These are phyloP conservation scores for Gaultheria prostrata DNA, from an alignment of 148 eudicot species.

Conservation along the genomic window DNA sequence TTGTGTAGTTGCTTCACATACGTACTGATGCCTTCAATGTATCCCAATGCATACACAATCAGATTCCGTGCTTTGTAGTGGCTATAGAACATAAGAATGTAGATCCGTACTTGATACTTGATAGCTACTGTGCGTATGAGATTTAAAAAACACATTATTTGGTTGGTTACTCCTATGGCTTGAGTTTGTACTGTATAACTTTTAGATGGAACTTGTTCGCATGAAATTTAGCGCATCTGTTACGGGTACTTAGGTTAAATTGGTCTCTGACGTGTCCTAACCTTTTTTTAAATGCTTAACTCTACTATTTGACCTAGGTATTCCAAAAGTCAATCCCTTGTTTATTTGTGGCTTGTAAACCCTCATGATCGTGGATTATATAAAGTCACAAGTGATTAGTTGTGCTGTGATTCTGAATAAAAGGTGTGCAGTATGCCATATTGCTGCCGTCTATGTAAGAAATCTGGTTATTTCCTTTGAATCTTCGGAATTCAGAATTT, in stretches of 20 bases:
- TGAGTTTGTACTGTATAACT: conserved; percentile 7
- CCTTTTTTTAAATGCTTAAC: not conserved
- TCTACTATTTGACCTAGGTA: not conserved
- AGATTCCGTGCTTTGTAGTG: not conserved
- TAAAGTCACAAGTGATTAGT: not conserved
- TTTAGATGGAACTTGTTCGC: not conserved
- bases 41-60: not conserved
- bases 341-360: not conserved
- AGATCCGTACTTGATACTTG: too few relatives aligned
- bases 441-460: not conserved
- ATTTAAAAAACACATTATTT: not conserved
- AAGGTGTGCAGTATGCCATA: not conserved
- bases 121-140: not conserved
- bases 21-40: not conserved
- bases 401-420: not conserved
- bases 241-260: not conserved
- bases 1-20: not conserved
- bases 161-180: not conserved
- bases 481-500: not conserved
- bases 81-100: not conserved
- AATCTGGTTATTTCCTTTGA: too few relatives aligned
- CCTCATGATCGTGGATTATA: not conserved
- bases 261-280: not conserved
- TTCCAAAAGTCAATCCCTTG: not conserved
- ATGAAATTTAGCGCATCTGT: not conserved